phyloP scores from a whole-genome alignment of 1,139 yeast genomes.

The Suhomyces bribrorum region DNA sequence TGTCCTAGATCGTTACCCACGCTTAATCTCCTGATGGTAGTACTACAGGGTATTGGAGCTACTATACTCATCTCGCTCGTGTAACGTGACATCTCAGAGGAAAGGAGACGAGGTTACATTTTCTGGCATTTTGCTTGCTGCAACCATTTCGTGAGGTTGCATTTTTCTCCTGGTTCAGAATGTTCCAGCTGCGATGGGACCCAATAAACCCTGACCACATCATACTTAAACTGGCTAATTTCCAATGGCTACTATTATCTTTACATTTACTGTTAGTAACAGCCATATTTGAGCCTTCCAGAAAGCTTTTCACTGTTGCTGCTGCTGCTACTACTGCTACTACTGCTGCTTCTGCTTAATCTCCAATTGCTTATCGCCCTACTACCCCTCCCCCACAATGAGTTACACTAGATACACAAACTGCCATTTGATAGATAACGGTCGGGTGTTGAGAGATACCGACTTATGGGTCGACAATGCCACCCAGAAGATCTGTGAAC shows the following conservation, averaged over 20 bases:
- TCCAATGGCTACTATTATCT: background rate
- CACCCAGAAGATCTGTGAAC: conserved; percentile 46
- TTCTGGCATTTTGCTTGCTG: background rate
- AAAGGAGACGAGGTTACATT: conserved; percentile 9
- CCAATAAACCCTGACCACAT: background rate
- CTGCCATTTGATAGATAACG: conserved; percentile 55
- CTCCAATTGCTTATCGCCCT: too few species aligned
- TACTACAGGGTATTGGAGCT: background rate
- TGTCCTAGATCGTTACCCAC: too few species aligned
- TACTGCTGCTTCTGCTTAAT: too few species aligned
- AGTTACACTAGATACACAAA: conserved; percentile 42
- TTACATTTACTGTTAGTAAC: background rate
- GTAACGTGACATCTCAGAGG: background rate
- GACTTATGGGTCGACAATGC: conserved; percentile 51
- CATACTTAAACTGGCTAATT: background rate
- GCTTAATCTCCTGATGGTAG: too few species aligned
- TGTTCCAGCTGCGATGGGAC: background rate
- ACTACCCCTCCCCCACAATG: conserved; percentile 7
- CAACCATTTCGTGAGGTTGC: background rate
- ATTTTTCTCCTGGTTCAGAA: background rate
- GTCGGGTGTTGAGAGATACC: conserved; percentile 36
- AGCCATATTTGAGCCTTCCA: background rate
- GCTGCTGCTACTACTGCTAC: background rate
- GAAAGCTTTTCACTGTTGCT: background rate
- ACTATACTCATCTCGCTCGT: too few species aligned